Evolutionary conservation across 306 rosid genomes (phyloP), one percentile per base, ranked within the genome.

Genomic region (Nissolia schottii): DNA sequence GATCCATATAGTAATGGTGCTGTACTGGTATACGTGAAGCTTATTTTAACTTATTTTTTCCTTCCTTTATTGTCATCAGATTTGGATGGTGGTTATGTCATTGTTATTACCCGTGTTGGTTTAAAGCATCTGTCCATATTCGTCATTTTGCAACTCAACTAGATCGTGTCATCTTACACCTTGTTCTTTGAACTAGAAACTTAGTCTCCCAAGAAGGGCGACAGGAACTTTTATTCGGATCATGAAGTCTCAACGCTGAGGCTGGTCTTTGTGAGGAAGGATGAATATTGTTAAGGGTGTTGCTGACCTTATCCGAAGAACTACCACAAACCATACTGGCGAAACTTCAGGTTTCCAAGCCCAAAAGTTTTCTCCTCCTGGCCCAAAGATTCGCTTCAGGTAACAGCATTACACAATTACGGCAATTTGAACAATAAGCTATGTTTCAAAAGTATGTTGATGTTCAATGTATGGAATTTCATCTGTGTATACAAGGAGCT

Each of bases 221-320:
- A 78, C 82, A 29, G 84, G 80, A 80, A 49, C 64, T 76, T 16
- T 73, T 40, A 50, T 38, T 74, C 48, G 76, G 82, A 58, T 67
- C 50, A 19, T 40, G 78, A 70, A 74, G 87, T 66, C 25, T 80
- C 85, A 78, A 86, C 60, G 59, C 54, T 72, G 27, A 35, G 24
- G 57, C 73, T 71, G 37, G 68, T 65, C 71, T 61, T 23, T 62
- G 64, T 8, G 57, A 78, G 81, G 87, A 82, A 91, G 87, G 84
- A 94, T 94, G 98, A 87, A 94, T 83, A 89, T 94, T 23, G 98
- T 94, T 74, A 94, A 85, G 86, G 97, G 97, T 67, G 98, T 94
- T 63, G 97, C 97, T 32, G 98, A 91, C 84, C 96, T 94, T 75
- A 85, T 94, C 56, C 85, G 98, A 75, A 91, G 94, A 91, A 91